Base-by-base conservation (phyloP, 2,329 filamentous ascomycete species). In the Exophiala aquamarina region DNA sequence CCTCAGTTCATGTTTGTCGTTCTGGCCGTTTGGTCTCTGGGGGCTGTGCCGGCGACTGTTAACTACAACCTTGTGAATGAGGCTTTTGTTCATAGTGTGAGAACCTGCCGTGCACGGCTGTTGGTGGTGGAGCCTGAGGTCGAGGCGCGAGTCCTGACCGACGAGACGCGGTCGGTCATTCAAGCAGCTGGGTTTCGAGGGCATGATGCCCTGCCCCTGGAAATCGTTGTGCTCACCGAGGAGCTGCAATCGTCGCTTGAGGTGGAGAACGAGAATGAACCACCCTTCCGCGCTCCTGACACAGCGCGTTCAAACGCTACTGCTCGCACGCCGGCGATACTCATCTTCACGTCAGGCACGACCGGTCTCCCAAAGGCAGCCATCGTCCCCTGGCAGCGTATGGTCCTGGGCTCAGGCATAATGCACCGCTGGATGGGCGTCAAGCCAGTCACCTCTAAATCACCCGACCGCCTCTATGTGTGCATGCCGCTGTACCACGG, bases 321-420 rank as follows among this genome's bases (percentile, higher is more conserved):
- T 14, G 61, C 70, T 5, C 68, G 75, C 6, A 77, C 82, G 48
- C 81, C 89, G 71, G 84, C 80, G 1, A 75, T 86, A 34, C 76
- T 95, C 53, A 91, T 95, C 57, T 97, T 96, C 70, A 98, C 93
- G 0, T 92, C 86, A 0, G 92, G 92, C 13, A 97, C 92, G 0
- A 97, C 93, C 0, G 87, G 87, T 1, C 75, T 81, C 59, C 92
- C 91, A 13, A 97, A 97, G 70, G 92, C 93, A 0, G 91, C 92
- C 2, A 52, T 56, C 15, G 47, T 57, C 13, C 41, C 56, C 29
- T 59, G 54, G 52, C 36, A 47, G n/a, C 47, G 52, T 6, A 49
- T 49, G 17, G 26, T 21, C 3, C 34, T 76, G 1, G 81, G 75
- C 1, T 73, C 72, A 17, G 66, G 65, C 9, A 81, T 86, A 47